Base-by-base conservation (phyloP, 306 rosid species). In the Lathyrus tuberosus region DNA sequence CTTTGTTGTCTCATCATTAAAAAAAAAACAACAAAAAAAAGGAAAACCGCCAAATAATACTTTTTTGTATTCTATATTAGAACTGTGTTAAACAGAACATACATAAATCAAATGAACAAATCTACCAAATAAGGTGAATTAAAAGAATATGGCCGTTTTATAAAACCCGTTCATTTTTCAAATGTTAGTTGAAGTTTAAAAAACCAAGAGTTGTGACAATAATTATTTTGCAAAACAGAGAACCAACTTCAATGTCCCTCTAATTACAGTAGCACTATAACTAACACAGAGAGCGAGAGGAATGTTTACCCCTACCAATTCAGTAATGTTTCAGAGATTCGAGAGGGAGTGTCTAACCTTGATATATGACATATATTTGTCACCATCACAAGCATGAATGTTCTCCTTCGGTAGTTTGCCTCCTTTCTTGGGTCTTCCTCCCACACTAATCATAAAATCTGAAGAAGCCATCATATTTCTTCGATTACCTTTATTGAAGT, bases 351-450 rank as follows among this genome's bases (percentile, higher is more conserved):
- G 80, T 69, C 86, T 47, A 72, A 94, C 97, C 98, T 90, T 94
- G 84, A 90, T 81, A 85, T 84, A 94, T 70, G 98, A 94, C 97
- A 94, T 94, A 62, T 94, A 94, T 70, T 81, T 86, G 72, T 86
- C 84, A 76, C 96, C 86, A 51, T 90, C 95, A 31, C 72, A 84
- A 37, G 83, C 77, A 74, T 72, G 77, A 43, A 65, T 77, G 74
- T 76, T 80, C 31, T 56, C 87, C 73, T 75, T 82, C 18, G 59
- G 79, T 51, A 69, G 67, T 77, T 83, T 88, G 75, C 83, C 96
- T 70, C 86, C 94, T 76, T 75, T 86, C 69, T 70, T 79, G 37
- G 76, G 63, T 69, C 62, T 83, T 67, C 67, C 81, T 68, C 79
- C 84, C 58, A 70, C 71, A 79, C 70, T 79, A 72, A 49, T 76